Base-by-base conservation (phyloP, 108 stramenopile genomes). In the Cyclotella kingstonii region DNA sequence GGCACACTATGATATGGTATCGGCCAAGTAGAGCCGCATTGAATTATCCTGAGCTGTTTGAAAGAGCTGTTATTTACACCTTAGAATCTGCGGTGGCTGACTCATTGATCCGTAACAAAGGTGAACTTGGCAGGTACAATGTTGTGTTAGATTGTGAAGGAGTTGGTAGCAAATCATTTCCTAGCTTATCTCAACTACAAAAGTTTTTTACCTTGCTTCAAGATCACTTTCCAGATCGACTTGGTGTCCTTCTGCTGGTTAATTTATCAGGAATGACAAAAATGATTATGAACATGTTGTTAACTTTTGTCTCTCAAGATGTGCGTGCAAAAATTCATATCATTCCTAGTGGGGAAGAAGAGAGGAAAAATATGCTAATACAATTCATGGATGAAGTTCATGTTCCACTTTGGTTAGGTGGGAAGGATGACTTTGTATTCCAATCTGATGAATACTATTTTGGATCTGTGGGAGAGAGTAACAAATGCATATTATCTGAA, bases 191-290 rank as follows among this genome's bases (percentile, higher is more conserved):
- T 11, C 30, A 61, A 18, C 51, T 84, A 33, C 85, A 87, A 46
- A 41, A 49, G 21, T 41, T 75, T 14, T 60, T 90, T 41, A 64
- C 70, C 1, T 80, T 84, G 39, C 55, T 90, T 35, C 89, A 90
- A 60, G 89, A 90, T 70, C 85, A 90, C 52, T 90, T 74, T 49
- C 85, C 86, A 7, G 81, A 90, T 72, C 54, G 83, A 25, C 58
- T 90, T 35, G 85, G 86, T 1, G 70, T 85, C 12, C 27, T 90
- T 5, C 31, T 87, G 12, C 26, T 85, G 38, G 67, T 60, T 17
- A 87, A 90, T 58, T 54, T 87, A 21, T 65, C 65, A 7, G 66
- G 80, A 30, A 40, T 80, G 11, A 79, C 65, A 10, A 76, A 85
- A 47, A 64, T 90, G 57, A 45, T 87, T 1, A 53, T 87, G 44